A percentile compares a stretch with the other conserved stretches of the same genome.
phyloP scores from a whole-genome alignment of 176 grass and related monocot species.

The Aechmea fasciata region DNA sequence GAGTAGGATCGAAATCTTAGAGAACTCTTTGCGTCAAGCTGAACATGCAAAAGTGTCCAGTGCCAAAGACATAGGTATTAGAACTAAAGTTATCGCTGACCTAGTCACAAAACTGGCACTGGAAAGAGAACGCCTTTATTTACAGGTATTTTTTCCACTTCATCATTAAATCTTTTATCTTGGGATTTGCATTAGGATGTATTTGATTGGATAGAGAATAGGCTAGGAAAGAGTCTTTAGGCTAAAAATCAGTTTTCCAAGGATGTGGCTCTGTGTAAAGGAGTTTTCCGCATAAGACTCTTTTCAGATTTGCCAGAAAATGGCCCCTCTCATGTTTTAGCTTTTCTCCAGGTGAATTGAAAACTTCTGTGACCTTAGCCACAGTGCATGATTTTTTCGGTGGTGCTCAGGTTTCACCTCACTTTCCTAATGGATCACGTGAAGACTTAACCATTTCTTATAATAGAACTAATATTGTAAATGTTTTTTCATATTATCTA shows the following conservation, averaged over 20 bases:
- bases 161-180: background rate
- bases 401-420: too few relatives aligned
- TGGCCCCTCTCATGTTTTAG: too few relatives aligned
- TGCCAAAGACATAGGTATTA: conserved; percentile 64
- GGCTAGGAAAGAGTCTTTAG: conserved; percentile 2
- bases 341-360: too few relatives aligned
- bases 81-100: conserved; percentile 67
- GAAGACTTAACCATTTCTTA: too few relatives aligned
- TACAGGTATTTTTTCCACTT: conserved; percentile 39
- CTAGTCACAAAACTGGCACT: conserved; percentile 65
- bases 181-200: conserved; percentile 15
- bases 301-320: too few relatives aligned
- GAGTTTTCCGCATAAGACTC: too few relatives aligned
- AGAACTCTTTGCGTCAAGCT: conserved; percentile 49
- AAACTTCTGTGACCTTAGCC: too few relatives aligned
- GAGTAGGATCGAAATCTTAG: conserved; percentile 46
- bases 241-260: background rate
- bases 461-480: too few relatives aligned
- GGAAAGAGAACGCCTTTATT: conserved; percentile 81
- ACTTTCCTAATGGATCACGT: too few relatives aligned
- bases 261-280: background rate
- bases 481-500: too few relatives aligned
- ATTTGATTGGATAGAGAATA: background rate
- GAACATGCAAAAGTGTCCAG: conserved; percentile 51
- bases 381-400: too few relatives aligned